Conservation (phyloP, 768 basidiomycete species). For the Termitomyces titanicus region DNA sequence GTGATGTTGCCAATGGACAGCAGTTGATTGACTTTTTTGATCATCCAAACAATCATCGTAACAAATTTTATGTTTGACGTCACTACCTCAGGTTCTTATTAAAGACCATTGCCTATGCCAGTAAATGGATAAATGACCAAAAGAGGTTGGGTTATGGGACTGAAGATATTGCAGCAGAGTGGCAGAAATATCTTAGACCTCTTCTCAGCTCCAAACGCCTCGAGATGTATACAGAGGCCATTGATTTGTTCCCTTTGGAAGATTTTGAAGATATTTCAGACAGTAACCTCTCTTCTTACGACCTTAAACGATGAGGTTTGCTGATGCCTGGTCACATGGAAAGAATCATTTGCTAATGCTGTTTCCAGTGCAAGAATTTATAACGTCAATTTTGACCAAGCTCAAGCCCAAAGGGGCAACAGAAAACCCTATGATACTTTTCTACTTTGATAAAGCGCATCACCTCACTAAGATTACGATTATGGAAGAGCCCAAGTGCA, state of each 20-base stretch:
- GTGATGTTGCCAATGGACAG: neutral
- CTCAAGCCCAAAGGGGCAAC: neutral
- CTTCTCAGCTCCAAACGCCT: neutral
- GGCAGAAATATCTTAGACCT: neutral
- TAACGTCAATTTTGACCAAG: neutral
- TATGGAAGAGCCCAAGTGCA: neutral
- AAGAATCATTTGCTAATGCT: neutral
- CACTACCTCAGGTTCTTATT: neutral
- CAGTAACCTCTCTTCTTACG: neutral
- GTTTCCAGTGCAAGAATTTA: neutral
- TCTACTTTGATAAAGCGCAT: constrained; percentile 1
- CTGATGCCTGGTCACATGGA: neutral
- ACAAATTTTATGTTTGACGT: neutral
- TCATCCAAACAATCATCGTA: fast-evolving
- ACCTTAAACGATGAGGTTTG: neutral
- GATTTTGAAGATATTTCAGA: neutral
- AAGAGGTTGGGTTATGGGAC: neutral
- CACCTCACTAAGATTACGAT: neutral
- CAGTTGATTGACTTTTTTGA: neutral
- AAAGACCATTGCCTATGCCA: neutral
- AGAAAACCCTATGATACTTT: neutral
- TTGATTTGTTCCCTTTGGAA: neutral
- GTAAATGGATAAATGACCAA: neutral
- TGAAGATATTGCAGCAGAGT: neutral
- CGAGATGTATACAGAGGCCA: neutral